Evolutionary conservation across 2,329 filamentous ascomycete species (phyloP).

Genomic region (Botrytis fragariae): DNA sequence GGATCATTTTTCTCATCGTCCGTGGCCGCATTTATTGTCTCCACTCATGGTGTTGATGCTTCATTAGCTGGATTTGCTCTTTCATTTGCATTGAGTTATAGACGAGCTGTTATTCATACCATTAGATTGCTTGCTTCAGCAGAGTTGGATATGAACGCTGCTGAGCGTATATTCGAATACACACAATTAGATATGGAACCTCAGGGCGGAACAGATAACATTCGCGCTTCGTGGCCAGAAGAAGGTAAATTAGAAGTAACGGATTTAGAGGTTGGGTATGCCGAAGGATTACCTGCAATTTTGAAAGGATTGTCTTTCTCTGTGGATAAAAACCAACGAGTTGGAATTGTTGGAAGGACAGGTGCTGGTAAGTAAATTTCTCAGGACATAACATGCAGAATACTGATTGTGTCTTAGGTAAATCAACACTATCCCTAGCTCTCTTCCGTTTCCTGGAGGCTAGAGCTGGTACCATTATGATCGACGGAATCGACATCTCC

Average conservation of each 20-base stretch:
- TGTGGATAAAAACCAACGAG: slow-evolving; percentile 57
- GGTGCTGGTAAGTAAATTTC: slow-evolving; percentile 31
- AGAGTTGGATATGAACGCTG: slow-evolving; percentile 74
- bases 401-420: slow-evolving; percentile 26
- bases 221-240: slow-evolving; percentile 70
- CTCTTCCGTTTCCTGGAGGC: slow-evolving; percentile 32
- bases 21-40: slow-evolving; percentile 62
- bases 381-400: slow-evolving; percentile 19
- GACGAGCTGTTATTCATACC: slow-evolving; percentile 58
- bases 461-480: slow-evolving; percentile 42
- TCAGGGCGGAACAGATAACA: slow-evolving; percentile 52
- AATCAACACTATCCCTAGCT: slow-evolving; percentile 32
- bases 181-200: slow-evolving; percentile 63
- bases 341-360: slow-evolving; percentile 35
- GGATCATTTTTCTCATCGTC: slow-evolving; percentile 64
- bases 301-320: slow-evolving; percentile 65
- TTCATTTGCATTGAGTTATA: slow-evolving; percentile 68
- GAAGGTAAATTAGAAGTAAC: slow-evolving; percentile 68
- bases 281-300: slow-evolving; percentile 65
- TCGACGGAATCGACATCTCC: slow-evolving; percentile 37
- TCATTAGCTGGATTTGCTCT: slow-evolving; percentile 72
- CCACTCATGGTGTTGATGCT: slow-evolving; percentile 59
- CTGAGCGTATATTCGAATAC: slow-evolving; percentile 73
- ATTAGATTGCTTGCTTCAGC: slow-evolving; percentile 64
- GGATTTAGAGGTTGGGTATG: slow-evolving; percentile 71